These are phyloP conservation scores for Westerdykella aurantiaca DNA, from an alignment of 2,329 filamentous ascomycete species.

Conservation along the genomic window DNA sequence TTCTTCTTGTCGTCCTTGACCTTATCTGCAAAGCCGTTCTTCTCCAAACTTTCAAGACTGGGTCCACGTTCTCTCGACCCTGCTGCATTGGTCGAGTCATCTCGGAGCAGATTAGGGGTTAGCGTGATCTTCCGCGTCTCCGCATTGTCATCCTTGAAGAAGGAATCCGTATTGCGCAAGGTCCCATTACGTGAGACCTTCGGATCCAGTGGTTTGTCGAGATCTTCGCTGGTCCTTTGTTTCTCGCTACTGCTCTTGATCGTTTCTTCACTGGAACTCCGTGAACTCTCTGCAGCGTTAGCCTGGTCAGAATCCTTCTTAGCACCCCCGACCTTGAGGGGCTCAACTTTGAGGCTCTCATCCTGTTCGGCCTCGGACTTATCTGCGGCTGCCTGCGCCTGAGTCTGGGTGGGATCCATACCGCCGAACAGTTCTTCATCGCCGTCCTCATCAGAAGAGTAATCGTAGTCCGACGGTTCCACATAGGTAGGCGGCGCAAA, in stretches of 20 bases:
- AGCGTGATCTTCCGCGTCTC: constrained; percentile 97
- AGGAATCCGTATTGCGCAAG: constrained; percentile 86
- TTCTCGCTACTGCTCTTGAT: constrained; percentile 41
- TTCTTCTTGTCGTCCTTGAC: constrained; percentile 63
- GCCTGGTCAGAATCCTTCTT: constrained; percentile 23
- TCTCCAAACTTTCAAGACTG: constrained; percentile 73
- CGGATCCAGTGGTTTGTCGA: constrained; percentile 43
- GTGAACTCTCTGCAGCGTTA: constrained; percentile 16
- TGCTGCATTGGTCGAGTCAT: constrained; percentile 54
- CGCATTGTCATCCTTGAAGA: constrained; percentile 92
- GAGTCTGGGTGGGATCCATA: constrained; percentile 24
- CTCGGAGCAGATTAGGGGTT: constrained; percentile 84
- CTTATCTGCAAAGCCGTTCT: constrained; percentile 58
- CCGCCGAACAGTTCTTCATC: constrained; percentile 38
- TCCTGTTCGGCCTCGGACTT: constrained; percentile 41
- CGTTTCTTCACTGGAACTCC: constrained; percentile 33
- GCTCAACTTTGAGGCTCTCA: constrained; percentile 32
- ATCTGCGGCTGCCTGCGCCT: constrained; percentile 18
- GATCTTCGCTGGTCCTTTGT: constrained; percentile 58
- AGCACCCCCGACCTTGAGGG: constrained; percentile 31
- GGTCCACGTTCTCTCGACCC: constrained; percentile 47
- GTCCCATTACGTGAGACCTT: constrained; percentile 70
- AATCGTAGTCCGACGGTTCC: constrained; percentile 81
- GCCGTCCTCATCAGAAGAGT: constrained; percentile 71
- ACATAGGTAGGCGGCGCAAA: constrained; percentile 83